Base-by-base conservation (phyloP, 2,329 filamentous ascomycete genomes). In the Scortechinia acanthostroma region DNA sequence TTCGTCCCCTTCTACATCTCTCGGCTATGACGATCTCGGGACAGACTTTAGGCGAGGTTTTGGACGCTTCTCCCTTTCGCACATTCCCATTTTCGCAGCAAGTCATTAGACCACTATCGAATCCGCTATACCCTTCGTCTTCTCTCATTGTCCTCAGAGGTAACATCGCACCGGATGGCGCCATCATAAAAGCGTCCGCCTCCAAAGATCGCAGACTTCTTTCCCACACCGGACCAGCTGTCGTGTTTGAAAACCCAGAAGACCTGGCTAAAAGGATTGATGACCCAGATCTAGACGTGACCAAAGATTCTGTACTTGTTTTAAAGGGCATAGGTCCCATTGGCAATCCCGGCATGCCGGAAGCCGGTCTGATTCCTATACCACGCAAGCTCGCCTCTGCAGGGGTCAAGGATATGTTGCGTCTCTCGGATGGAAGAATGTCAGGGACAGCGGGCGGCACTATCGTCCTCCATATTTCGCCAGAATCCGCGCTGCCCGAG, bases 361-460 rank as follows among this genome's bases (percentile, higher is more conserved):
- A 74, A 53, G 69, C 71, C 1, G 71, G 71, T 0, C 55, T 74
- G 5, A 71, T 74, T 21, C 71, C 70, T 0, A 69, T 74, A 14
- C 71, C 71, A 0, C 59, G 67, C 15, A 76, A 74, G 47, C 57
- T 76, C 2, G 66, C 59, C 4, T 55, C 54, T 2, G 54, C 63
- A 45, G 73, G 73, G 0, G 69, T 76, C 1, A 63, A 59, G 21
- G 72, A 76, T 51, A 76, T 77, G 73, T 52, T 77, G 21, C 60
- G 74, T 1, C 54, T 77, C 3, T 71, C 67, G 1, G 74, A 78
- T 56, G 73, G 74, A 1, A 59, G 74, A 19, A 77, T 77, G 71
- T 70, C 65, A 22, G 73, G 74, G 0, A 77, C 73, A 3, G 73
- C 74, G 2, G 74, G 73, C 1, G 73, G 73, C 3, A 76, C 73